Evolutionary conservation across 2,329 filamentous ascomycete species (phyloP).

Genomic region (Bipolaris oryzae): DNA sequence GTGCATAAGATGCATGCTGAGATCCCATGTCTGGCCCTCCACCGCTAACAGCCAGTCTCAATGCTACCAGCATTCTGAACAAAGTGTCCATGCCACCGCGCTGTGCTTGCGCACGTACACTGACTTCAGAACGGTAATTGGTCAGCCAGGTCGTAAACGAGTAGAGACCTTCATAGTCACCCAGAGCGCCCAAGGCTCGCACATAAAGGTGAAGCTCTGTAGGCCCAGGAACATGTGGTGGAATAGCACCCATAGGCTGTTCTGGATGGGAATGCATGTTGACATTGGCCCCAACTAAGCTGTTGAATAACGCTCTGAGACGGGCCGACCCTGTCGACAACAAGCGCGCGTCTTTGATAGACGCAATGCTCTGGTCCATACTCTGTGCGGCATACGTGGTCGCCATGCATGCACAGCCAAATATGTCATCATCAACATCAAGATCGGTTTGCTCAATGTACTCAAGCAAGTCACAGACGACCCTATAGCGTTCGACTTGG

Average conservation of each 20-base stretch:
- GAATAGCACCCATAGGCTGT: conserved; percentile 13
- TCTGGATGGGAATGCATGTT: conserved; percentile 14
- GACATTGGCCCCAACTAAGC: conserved; percentile 27
- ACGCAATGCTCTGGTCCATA: conserved; percentile 16
- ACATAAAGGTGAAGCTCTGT: conserved; percentile 65
- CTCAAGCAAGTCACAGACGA: conserved; percentile 32
- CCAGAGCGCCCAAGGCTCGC: conserved; percentile 65
- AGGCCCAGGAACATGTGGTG: conserved; percentile 55
- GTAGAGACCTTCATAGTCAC: conserved; percentile 64
- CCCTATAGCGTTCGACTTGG: conserved; percentile 28
- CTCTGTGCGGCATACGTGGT: conserved; percentile 38
- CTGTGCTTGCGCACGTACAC: conserved; percentile 33
- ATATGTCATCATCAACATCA: conserved; percentile 42
- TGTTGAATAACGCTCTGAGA: conserved; percentile 37
- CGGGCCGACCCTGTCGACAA: conserved; percentile 25
- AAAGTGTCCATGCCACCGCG: conserved; percentile 34
- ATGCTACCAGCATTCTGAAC: conserved; percentile 47
- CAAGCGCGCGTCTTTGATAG: conserved; percentile 16
- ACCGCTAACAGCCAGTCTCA: conserved; percentile 51
- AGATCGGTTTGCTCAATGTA: conserved; percentile 37
- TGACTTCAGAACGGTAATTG: conserved; percentile 33
- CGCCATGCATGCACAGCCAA: conserved; percentile 42
- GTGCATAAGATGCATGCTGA: conserved; percentile 21
- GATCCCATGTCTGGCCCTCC: conserved; percentile 13
- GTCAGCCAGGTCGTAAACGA: conserved; percentile 64